Percentiles rank a stretch among this genome's conserved stretches.
These are phyloP conservation scores for Camillea tinctor DNA, from an alignment of 2,329 filamentous ascomycete species.

Conservation along the genomic window DNA sequence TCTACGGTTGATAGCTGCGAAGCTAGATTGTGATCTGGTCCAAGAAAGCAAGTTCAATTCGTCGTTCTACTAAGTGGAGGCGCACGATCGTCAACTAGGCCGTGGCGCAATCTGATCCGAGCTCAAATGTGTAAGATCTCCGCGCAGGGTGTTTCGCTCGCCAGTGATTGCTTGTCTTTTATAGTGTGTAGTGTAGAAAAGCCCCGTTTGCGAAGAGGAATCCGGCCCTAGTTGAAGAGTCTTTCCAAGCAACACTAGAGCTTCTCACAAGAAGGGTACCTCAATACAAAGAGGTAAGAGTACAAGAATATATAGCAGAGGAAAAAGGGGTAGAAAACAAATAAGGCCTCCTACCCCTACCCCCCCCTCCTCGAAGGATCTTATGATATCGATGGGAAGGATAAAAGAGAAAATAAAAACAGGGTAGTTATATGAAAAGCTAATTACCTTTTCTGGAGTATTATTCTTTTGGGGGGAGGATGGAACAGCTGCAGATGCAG, in stretches of 20 bases:
- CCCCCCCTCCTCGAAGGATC: constrained; percentile 12
- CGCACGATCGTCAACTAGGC: not conserved
- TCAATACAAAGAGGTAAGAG: too few species aligned
- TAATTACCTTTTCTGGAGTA: not conserved
- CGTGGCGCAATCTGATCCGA: not conserved
- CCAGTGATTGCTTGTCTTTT: not conserved
- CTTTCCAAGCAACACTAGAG: not conserved
- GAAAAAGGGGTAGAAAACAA: constrained; percentile 22
- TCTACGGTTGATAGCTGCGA: not conserved
- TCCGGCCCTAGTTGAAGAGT: not conserved
- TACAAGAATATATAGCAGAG: not conserved
- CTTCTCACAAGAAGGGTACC: not conserved
- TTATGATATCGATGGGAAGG: constrained; percentile 2
- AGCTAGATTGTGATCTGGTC: not conserved
- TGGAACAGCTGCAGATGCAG: not conserved
- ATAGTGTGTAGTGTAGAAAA: not conserved
- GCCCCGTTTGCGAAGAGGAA: not conserved
- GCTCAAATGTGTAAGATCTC: not conserved
- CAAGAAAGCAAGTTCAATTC: not conserved
- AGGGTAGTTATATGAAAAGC: not conserved
- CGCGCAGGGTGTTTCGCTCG: not conserved
- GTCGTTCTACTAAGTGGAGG: not conserved
- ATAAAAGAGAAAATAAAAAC: too few species aligned
- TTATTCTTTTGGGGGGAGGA: too few species aligned
- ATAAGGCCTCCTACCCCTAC: constrained; percentile 20